Evolutionary conservation across 495 filamentous ascomycete genomes (phyloP).

Genomic region (Hyphodiscus hymeniophilus): DNA sequence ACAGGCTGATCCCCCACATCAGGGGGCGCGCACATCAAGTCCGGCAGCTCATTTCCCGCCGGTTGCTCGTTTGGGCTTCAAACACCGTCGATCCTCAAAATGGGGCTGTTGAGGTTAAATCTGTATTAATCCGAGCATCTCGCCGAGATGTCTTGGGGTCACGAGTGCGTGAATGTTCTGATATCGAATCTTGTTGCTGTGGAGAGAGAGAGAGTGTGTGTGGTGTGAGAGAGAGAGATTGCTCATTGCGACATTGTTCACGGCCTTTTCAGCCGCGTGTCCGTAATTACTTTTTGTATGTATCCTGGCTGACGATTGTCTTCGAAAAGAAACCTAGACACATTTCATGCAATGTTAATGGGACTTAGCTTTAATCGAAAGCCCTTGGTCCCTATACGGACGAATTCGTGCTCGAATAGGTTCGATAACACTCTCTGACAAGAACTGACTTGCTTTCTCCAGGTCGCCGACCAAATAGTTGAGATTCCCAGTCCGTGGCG

Average conservation of each 20-base stretch:
- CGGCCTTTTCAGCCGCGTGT: not conserved
- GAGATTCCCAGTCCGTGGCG: not conserved
- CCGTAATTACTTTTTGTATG: not conserved
- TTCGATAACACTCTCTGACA: too few relatives aligned
- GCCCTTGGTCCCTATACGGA: too few relatives aligned
- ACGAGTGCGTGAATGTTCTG: not conserved
- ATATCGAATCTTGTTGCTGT: not conserved
- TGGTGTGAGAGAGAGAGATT: too few relatives aligned
- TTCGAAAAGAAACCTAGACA: too few relatives aligned
- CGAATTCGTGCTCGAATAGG: too few relatives aligned
- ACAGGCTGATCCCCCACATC: slow-evolving; percentile 14
- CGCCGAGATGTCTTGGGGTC: slow-evolving; percentile 12
- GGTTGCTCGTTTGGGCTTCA: not conserved
- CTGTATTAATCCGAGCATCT: slow-evolving; percentile 14
- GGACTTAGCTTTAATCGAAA: too few relatives aligned
- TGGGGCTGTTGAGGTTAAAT: slow-evolving; percentile 9
- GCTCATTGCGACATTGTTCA: not conserved
- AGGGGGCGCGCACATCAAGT: not conserved
- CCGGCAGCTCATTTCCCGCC: not conserved
- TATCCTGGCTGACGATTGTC: too few relatives aligned
- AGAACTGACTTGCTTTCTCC: not conserved
- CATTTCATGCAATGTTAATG: too few relatives aligned
- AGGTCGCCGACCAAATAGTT: not conserved
- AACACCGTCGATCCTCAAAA: not conserved
- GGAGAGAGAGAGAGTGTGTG: not conserved